Base-by-base conservation (phyloP, 768 basidiomycete species). In the Lactarius hengduanensis region DNA sequence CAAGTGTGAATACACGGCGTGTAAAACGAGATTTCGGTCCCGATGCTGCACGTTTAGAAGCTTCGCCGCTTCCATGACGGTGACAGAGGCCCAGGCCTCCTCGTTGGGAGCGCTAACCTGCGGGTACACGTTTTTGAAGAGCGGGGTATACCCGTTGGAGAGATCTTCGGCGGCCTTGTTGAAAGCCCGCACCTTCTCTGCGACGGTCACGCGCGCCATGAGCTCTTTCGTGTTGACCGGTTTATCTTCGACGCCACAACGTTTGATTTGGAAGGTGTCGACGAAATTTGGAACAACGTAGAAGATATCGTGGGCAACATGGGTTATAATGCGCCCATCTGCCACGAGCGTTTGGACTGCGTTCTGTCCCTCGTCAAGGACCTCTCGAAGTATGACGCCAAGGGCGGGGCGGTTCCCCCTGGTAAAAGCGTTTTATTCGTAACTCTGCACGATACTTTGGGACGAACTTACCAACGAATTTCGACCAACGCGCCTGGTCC, bases 1-100 rank as follows among this genome's bases (percentile, higher is more conserved):
- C 69, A 95, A 77, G 69, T 83, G 82, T 66, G 84, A 84, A 76
- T 95, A 91, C 0, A 86, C 72, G 16, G 81, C 82, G 38, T 84
- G 70, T 53, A 76, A 74, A n/a, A 80, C 81, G 61, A 84, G 79
- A 13, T 78, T 75, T 43, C 74, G 69, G 62, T 64, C 43, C 20
- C 2, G 16, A 18, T 67, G 34, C 28, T 41, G 55, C 38, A 63
- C 10, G 45, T 58, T 40, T 40, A 68, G 4, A 41, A 83, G 73
- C 32, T 77, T 65, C 7, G 84, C 83, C 15, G 85, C 86, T 61
- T 89, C 79, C 3, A 77, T 65, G 28, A 88, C 75, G 0, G 88
- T 86, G 38, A 88, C 78, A 8, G 76, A 75, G 0, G 77, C 73
- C 88, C 90, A 92, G 54, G 80, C 77, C 0, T 80, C 73, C 1